Conservation (phyloP, 805 yeast species). For the Candida awuae region DNA sequence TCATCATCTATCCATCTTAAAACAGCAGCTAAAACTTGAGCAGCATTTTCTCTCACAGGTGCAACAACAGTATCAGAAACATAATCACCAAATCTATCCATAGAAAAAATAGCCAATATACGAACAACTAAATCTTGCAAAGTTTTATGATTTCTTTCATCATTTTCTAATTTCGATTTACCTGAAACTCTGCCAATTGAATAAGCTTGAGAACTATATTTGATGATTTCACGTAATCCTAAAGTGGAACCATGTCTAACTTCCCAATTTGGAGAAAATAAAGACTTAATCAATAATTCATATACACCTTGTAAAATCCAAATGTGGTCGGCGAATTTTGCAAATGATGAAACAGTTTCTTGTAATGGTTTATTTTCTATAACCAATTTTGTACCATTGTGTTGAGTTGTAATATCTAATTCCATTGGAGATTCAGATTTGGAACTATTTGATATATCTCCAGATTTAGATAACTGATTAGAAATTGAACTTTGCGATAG, state of each 20-base stretch:
- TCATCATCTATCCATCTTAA: constrained; percentile 62
- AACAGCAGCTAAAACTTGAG: constrained; percentile 87
- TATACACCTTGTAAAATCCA: constrained; percentile 96
- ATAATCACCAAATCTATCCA: constrained; percentile 94
- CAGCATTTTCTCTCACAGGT: constrained; percentile 95
- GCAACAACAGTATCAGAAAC: constrained; percentile 97
- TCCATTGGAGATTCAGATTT: constrained; percentile 17
- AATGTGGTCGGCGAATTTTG: constrained; percentile 58
- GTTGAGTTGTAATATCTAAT: constrained; percentile 60
- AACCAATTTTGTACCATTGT: constrained; percentile 73
- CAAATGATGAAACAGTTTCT: constrained; percentile 36
- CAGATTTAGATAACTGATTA: constrained; percentile 38
- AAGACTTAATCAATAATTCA: constrained; percentile 68
- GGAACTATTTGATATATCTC: constrained; percentile 58
- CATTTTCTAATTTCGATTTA: constrained; percentile 53
- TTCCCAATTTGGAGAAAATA: constrained; percentile 88
- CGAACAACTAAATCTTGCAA: constrained; percentile 86
- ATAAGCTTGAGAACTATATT: constrained; percentile 55
- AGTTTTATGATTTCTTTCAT: constrained; percentile 53
- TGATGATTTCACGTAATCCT: constrained; percentile 80
- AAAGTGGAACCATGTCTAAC: constrained; percentile 91
- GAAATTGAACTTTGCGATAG: constrained; percentile 66
- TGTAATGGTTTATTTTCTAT: constrained; percentile 69
- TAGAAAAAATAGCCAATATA: constrained; percentile 74
- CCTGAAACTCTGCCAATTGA: constrained; percentile 80